Percentiles rank a stretch among this genome's conserved stretches.
phyloP scores from a whole-genome alignment of 441 rosid species.

The Jatropha multifida region DNA sequence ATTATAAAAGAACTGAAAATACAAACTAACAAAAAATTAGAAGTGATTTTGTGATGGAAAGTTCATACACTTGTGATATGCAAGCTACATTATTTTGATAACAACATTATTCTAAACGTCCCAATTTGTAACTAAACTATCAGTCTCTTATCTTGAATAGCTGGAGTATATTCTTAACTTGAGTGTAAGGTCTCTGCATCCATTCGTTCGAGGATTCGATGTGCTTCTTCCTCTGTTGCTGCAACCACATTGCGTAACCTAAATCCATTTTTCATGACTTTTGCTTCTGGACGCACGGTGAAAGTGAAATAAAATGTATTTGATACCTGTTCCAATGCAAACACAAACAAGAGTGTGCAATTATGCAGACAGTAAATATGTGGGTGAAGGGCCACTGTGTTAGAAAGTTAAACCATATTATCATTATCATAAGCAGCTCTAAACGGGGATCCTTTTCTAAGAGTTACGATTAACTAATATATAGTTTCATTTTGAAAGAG shows the following conservation, averaged over 20 bases:
- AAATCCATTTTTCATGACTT: slow-evolving; percentile 49
- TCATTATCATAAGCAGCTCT: not conserved
- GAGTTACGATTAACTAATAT: not conserved
- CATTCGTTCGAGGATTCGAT: slow-evolving; percentile 63
- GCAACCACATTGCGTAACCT: slow-evolving; percentile 75
- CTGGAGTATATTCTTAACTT: not conserved
- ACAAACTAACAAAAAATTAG: too few species aligned
- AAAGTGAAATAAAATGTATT: slow-evolving; percentile 80
- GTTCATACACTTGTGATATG: not conserved
- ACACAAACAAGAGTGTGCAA: not conserved
- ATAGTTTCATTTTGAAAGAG: not conserved
- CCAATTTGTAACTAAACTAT: not conserved
- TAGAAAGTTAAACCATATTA: too few species aligned
- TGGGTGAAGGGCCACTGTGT: not conserved
- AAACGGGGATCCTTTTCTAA: not conserved
- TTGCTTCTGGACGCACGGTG: slow-evolving; percentile 72
- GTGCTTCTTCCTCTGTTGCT: slow-evolving; percentile 89
- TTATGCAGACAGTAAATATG: not conserved
- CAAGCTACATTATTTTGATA: slow-evolving; percentile 6
- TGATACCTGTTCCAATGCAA: slow-evolving; percentile 49
- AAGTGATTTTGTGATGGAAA: not conserved
- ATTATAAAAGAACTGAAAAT: not conserved
- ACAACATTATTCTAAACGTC: not conserved
- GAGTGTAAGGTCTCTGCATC: slow-evolving; percentile 52
- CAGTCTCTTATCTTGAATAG: not conserved